phyloP scores from a whole-genome alignment of 495 filamentous ascomycete species.

The Zalerion maritima region DNA sequence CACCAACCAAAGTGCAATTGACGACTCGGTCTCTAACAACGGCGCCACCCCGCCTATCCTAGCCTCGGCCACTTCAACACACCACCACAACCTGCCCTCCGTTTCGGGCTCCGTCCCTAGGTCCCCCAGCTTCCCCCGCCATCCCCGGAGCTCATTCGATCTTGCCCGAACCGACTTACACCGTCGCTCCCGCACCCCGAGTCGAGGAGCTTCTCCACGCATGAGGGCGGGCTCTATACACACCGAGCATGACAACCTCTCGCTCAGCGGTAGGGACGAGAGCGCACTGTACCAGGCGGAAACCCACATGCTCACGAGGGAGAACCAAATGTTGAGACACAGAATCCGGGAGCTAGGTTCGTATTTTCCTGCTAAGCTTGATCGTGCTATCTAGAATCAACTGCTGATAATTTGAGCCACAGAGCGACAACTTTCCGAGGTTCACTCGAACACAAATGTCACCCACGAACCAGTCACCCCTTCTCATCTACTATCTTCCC shows the following conservation, averaged over 20 bases:
- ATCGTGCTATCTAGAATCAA: too few relatives aligned
- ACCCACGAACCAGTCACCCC: too few relatives aligned
- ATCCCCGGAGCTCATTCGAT: slow-evolving; percentile 41
- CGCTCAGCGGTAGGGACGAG: slow-evolving; percentile 51
- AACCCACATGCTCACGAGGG: slow-evolving; percentile 67
- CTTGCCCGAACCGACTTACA: slow-evolving; percentile 37
- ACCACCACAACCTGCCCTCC: slow-evolving; percentile 4
- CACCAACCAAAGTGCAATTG: slow-evolving; percentile 37
- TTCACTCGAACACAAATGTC: too few relatives aligned
- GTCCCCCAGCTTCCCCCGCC: slow-evolving; percentile 38
- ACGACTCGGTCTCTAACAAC: slow-evolving; percentile 54
- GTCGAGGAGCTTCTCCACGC: slow-evolving; percentile 39
- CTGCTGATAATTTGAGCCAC: too few relatives aligned
- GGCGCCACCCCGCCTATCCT: too few relatives aligned
- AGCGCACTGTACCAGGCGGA: slow-evolving; percentile 85
- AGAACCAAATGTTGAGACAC: slow-evolving; percentile 85
- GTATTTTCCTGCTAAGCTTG: slow-evolving; percentile 13
- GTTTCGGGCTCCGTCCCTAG: slow-evolving; percentile 28
- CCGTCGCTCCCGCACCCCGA: slow-evolving; percentile 40
- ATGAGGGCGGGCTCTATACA: slow-evolving; percentile 40
- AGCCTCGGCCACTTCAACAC: slow-evolving; percentile 15
- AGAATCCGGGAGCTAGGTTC: slow-evolving; percentile 72
- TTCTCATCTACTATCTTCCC: too few relatives aligned
- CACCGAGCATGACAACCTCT: slow-evolving; percentile 31
- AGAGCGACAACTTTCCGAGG: too few relatives aligned